phyloP scores from a whole-genome alignment of 2,329 filamentous ascomycete species.

The Mycosphaerella sp. region DNA sequence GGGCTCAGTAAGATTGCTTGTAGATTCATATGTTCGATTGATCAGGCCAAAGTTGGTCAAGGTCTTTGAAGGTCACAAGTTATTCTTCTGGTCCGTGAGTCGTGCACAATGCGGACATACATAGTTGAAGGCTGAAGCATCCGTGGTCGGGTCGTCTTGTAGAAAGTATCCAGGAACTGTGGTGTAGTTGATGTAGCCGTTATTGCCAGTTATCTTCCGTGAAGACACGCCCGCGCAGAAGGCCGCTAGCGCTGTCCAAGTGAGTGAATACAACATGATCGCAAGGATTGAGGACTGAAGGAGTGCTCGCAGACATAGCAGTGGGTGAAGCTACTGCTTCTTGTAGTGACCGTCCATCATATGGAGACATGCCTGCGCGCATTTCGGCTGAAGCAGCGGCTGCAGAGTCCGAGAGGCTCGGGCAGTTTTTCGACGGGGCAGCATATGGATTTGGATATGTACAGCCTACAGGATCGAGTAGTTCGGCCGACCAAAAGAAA shows the following conservation, averaged over 20 bases:
- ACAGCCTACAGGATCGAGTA: too few species aligned
- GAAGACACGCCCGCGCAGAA: constrained; percentile 10
- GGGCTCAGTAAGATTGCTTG: constrained; percentile 35
- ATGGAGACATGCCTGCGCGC: too few species aligned
- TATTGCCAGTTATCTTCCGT: constrained; percentile 10
- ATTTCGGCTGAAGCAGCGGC: background rate
- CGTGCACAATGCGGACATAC: constrained; percentile 28
- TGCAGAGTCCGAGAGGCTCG: too few species aligned
- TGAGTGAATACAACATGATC: constrained; percentile 7
- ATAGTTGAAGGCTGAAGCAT: constrained; percentile 57
- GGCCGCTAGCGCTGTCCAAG: constrained; percentile 7
- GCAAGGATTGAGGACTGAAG: background rate
- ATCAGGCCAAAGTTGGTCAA: constrained; percentile 60
- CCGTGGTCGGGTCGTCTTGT: constrained; percentile 55
- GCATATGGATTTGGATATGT: too few species aligned
- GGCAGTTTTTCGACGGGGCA: too few species aligned
- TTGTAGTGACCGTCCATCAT: background rate
- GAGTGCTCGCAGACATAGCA: background rate
- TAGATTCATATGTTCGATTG: constrained; percentile 56
- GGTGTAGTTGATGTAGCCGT: constrained; percentile 51
- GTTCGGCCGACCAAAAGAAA: too few species aligned
- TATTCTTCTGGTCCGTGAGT: background rate
- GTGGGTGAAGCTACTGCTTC: background rate
- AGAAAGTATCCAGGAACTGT: constrained; percentile 58
- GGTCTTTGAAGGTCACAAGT: constrained; percentile 44